Conservation (phyloP, 306 rosid species). For the Cucurbita moschata region DNA sequence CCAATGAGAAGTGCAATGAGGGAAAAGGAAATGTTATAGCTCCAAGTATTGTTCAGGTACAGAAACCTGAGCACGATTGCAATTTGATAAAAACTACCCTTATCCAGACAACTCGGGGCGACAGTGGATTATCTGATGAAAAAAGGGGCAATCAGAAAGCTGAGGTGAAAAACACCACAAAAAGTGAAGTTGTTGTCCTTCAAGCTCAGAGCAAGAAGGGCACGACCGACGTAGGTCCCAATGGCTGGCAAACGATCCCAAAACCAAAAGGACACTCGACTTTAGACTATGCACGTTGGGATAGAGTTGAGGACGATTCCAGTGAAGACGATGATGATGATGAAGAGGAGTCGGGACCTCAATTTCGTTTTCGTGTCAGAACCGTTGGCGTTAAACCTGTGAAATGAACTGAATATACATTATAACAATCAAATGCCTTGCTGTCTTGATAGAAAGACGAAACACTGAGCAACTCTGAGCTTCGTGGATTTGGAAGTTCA, state of each 20-base stretch:
- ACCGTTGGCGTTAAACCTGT: conserved; percentile 66
- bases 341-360: conserved; percentile 58
- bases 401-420: conserved; percentile 29
- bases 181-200: conserved; percentile 19
- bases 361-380: conserved; percentile 62
- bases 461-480: not conserved
- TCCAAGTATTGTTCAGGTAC: conserved; percentile 16
- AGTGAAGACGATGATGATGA: conserved; percentile 61
- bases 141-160: conserved; percentile 22
- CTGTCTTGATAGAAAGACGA: not conserved
- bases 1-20: conserved; percentile 18
- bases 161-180: conserved; percentile 15
- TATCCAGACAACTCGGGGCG: conserved; percentile 15
- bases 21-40: conserved; percentile 10
- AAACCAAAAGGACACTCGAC: conserved; percentile 93
- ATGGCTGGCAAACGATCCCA: conserved; percentile 87
- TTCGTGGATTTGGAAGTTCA: not conserved
- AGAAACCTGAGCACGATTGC: conserved; percentile 20
- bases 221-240: conserved; percentile 27
- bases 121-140: conserved; percentile 19
- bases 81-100: conserved; percentile 12
- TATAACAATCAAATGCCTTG: not conserved
- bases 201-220: conserved; percentile 17
- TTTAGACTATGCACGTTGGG: conserved; percentile 85
- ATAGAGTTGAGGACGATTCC: conserved; percentile 78